phyloP scores from a whole-genome alignment of 2,329 filamentous ascomycete species.

The Dactylonectria macrodidyma region DNA sequence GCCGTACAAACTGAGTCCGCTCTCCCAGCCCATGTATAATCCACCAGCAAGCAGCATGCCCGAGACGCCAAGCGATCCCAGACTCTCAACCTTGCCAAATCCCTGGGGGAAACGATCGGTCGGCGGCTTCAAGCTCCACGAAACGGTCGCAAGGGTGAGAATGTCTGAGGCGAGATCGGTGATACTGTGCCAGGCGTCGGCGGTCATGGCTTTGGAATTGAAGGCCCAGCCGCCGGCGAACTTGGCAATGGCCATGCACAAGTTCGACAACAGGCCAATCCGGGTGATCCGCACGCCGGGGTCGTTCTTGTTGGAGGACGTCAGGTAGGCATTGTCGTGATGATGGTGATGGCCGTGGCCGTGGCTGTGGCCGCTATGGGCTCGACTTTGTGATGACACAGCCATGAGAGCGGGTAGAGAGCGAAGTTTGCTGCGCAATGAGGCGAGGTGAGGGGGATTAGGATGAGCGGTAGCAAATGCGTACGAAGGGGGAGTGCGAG shows the following conservation, averaged over 20 bases:
- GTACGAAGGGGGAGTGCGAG: conserved; percentile 9
- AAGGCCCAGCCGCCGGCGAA: conserved; percentile 93
- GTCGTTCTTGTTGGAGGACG: conserved; percentile 85
- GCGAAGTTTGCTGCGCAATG: conserved; percentile 41
- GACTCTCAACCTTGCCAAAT: conserved; percentile 97
- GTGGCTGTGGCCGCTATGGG: conserved; percentile 49
- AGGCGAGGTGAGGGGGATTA: conserved; percentile 43
- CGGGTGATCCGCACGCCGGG: conserved; percentile 76
- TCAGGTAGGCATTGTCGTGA: conserved; percentile 92
- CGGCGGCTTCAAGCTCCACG: conserved; percentile 90
- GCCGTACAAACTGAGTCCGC: conserved; percentile 75
- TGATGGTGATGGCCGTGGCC: conserved; percentile 76
- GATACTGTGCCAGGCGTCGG: conserved; percentile 95
- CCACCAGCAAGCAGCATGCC: conserved; percentile 91
- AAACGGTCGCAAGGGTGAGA: conserved; percentile 93
- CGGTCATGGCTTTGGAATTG: conserved; percentile 93
- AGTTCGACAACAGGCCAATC: conserved; percentile 80
- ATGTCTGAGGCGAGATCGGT: conserved; percentile 97
- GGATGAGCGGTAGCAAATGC: conserved; percentile 27
- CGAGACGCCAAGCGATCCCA: conserved; percentile 94
- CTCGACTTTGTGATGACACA: conserved; percentile 52
- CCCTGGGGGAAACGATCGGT: conserved; percentile 88
- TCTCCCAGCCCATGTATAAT: conserved; percentile 90
- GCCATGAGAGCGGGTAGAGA: conserved; percentile 45
- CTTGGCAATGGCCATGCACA: conserved; percentile 95